A percentile compares a stretch with the other conserved stretches of the same genome.
Conservation (phyloP, 1,139 yeast species). For the Hyphopichia khmerensis region DNA sequence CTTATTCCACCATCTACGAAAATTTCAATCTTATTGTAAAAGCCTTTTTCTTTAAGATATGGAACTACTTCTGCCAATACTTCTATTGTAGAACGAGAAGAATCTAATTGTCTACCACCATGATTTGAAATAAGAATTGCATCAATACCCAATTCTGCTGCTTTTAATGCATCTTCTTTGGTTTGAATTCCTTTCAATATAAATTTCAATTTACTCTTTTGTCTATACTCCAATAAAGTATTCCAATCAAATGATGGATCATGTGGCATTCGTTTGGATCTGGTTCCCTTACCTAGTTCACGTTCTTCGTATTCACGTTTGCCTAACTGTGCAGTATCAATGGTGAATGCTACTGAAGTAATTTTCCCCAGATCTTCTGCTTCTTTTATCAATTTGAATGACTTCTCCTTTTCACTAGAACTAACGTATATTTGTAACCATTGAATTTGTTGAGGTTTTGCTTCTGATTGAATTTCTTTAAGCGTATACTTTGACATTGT, state of each 20-base stretch:
- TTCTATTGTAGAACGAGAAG: constrained; percentile 39
- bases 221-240: constrained; percentile 5
- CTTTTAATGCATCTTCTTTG: constrained; percentile 42
- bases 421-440: constrained; percentile 41
- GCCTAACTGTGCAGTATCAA: constrained; percentile 17
- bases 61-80: constrained; percentile 39
- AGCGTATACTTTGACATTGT: constrained; percentile 50
- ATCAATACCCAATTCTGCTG: constrained; percentile 36
- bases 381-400: constrained; percentile 7
- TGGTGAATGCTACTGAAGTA: constrained; percentile 13
- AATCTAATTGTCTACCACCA: constrained; percentile 49
- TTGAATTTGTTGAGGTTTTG: constrained; percentile 24
- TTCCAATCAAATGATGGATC: constrained; percentile 10
- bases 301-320: constrained; percentile 12
- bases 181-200: constrained; percentile 48
- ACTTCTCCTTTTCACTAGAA: constrained; percentile 1
- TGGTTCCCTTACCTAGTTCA: constrained; percentile 1
- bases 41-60: constrained; percentile 24
- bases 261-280: constrained; percentile 2
- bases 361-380: constrained; percentile 7
- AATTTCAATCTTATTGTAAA: constrained; percentile 30
- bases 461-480: constrained; percentile 51
- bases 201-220: constrained; percentile 18
- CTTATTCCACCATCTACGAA: constrained; percentile 49
- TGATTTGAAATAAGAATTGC: constrained; percentile 48